phyloP scores from a whole-genome alignment of 2,329 filamentous ascomycete genomes.

The Harringtonia lauricola region DNA sequence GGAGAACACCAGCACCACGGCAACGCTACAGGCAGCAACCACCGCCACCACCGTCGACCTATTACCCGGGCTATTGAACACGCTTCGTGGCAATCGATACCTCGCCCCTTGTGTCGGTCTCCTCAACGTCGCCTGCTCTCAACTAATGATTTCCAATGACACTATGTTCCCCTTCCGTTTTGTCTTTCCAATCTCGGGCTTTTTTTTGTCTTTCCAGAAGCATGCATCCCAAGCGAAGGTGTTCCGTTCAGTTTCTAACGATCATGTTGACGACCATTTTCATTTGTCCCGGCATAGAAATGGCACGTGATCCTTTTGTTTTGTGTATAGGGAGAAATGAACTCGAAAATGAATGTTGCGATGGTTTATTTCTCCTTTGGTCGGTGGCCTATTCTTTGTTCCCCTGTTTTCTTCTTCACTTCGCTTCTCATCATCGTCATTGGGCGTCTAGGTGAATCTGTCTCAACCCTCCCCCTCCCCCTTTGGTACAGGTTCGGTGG shows the following conservation, averaged over 20 bases:
- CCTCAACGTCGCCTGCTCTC: neutral
- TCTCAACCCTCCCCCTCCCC: too few species aligned
- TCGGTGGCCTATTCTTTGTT: too few species aligned
- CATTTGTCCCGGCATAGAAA: neutral
- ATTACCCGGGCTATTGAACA: constrained; percentile 6
- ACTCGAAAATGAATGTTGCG: too few species aligned
- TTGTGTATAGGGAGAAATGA: neutral
- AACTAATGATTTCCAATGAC: neutral
- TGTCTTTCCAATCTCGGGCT: neutral
- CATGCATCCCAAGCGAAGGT: constrained; percentile 1
- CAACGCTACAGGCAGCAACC: constrained; percentile 8
- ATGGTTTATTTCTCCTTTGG: too few species aligned
- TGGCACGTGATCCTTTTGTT: neutral
- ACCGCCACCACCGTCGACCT: constrained; percentile 7
- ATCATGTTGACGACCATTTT: neutral
- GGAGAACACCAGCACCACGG: constrained; percentile 7
- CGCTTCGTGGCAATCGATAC: too few species aligned
- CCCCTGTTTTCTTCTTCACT: too few species aligned
- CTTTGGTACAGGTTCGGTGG: too few species aligned
- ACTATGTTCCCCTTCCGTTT: neutral
- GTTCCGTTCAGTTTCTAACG: neutral
- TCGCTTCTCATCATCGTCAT: too few species aligned
- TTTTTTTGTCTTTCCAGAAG: neutral
- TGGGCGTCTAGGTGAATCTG: too few species aligned
- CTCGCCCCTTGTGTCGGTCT: too few species aligned